A percentile compares a stretch with the other conserved stretches of the same genome.
Evolutionary conservation across 176 grass and related monocot species (phyloP).

Genomic region (Phoenix dactylifera): DNA sequence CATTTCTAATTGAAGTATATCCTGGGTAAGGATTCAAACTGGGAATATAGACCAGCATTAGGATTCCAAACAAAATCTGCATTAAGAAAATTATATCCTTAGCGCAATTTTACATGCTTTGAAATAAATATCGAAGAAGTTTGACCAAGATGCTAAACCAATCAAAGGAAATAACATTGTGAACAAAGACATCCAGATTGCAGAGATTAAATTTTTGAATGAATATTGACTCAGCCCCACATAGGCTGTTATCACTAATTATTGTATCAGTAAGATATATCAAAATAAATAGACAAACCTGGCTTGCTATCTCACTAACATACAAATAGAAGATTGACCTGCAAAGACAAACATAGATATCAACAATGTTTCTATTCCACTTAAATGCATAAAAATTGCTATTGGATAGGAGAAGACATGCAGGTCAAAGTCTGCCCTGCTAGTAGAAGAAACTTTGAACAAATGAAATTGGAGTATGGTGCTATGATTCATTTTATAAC

Average conservation of each 20-base stretch:
- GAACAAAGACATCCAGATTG: too few species aligned
- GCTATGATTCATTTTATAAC: too few species aligned
- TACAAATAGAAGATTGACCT: constrained; percentile 83
- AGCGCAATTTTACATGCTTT: too few species aligned
- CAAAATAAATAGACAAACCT: constrained; percentile 47
- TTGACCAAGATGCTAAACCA: too few species aligned
- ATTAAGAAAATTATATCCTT: background rate
- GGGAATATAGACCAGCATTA: constrained; percentile 80
- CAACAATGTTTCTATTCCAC: constrained; percentile 13
- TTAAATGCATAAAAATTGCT: background rate
- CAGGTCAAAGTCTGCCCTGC: too few species aligned
- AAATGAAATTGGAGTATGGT: too few species aligned
- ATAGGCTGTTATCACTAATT: too few species aligned
- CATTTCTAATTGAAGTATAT: constrained; percentile 67
- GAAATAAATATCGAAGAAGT: too few species aligned
- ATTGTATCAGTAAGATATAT: background rate
- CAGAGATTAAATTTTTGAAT: background rate
- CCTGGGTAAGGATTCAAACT: constrained; percentile 69
- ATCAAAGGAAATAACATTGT: too few species aligned
- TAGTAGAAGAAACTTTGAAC: too few species aligned
- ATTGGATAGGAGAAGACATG: too few species aligned
- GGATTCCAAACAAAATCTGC: constrained; percentile 83
- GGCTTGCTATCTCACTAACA: constrained; percentile 52
- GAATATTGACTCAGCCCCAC: too few species aligned
- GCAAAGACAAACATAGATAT: constrained; percentile 29